A percentile compares a stretch with the other conserved stretches of the same genome.
Evolutionary conservation across 441 rosid genomes (phyloP).

Genomic region (Lepidium campestre): DNA sequence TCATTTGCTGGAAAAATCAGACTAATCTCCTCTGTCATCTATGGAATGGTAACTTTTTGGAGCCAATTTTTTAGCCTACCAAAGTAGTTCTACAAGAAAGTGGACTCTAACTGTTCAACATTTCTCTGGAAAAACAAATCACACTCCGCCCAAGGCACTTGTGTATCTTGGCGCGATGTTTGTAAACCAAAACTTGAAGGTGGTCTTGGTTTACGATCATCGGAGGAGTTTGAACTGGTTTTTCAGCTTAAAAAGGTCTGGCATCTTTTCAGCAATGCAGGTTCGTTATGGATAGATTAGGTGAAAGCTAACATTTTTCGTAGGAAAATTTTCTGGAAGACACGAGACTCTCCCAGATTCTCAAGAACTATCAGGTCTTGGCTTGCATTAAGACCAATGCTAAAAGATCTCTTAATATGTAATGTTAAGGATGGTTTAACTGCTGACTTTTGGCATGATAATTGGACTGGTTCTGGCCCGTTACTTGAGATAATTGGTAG

Average conservation of each 20-base stretch:
- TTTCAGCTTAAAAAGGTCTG: neutral
- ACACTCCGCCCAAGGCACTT: neutral
- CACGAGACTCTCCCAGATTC: neutral
- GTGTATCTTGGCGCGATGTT: neutral
- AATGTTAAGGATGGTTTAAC: no score
- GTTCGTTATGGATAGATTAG: neutral
- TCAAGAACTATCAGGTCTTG: neutral
- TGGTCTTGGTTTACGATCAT: neutral
- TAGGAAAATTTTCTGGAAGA: neutral
- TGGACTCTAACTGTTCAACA: neutral
- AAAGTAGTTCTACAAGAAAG: neutral
- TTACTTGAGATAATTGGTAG: no score
- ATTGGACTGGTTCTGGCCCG: no score
- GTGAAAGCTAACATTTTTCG: neutral
- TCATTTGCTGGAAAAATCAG: neutral
- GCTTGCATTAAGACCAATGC: no score
- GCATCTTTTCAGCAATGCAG: neutral
- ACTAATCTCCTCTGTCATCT: neutral
- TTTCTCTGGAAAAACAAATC: neutral
- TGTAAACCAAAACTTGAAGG: neutral
- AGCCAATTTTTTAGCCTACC: neutral
- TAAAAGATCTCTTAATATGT: no score
- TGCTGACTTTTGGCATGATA: no score
- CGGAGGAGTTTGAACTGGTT: neutral
- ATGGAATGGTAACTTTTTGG: neutral